Conservation (phyloP, 192 early-diverging fungal genomes). For the Linnemannia hyalina region DNA sequence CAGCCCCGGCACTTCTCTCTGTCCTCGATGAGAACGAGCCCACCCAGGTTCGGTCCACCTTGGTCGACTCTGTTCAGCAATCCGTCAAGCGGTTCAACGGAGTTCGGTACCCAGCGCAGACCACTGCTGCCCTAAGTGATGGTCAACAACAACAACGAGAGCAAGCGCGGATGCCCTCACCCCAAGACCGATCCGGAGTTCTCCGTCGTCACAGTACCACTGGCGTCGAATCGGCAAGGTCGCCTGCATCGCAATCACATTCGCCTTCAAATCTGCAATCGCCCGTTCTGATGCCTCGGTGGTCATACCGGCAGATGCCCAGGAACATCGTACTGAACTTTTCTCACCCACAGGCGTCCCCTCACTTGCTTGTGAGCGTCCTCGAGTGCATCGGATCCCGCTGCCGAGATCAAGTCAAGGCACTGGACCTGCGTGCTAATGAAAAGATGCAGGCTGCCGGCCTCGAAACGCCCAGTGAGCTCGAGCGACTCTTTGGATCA, state of each 20-base stretch:
- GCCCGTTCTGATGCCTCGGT: neutral
- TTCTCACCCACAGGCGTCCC: slow-evolving; percentile 44
- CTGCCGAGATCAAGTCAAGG: slow-evolving; percentile 23
- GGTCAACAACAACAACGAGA: neutral
- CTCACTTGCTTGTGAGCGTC: slow-evolving; percentile 27
- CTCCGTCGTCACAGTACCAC: neutral
- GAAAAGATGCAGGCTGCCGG: slow-evolving; percentile 45
- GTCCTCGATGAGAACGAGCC: neutral
- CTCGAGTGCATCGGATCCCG: slow-evolving; percentile 22
- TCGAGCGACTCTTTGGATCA: slow-evolving; percentile 36
- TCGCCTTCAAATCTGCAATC: neutral
- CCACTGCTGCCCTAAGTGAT: neutral
- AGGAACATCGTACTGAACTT: slow-evolving; percentile 43
- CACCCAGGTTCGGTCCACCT: neutral
- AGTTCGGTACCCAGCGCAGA: neutral
- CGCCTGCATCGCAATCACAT: neutral
- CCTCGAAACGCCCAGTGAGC: slow-evolving; percentile 14
- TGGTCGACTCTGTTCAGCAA: neutral
- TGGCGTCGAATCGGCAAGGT: neutral
- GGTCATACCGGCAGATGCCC: slow-evolving; percentile 27
- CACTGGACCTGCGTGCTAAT: slow-evolving; percentile 36
- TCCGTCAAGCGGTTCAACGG: neutral
- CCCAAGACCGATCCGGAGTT: neutral
- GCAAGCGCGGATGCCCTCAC: no score
- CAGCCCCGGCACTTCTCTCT: neutral